phyloP scores from a whole-genome alignment of 129 eudicot genomes.

The sunflower (Helianthus annuus) region DNA sequence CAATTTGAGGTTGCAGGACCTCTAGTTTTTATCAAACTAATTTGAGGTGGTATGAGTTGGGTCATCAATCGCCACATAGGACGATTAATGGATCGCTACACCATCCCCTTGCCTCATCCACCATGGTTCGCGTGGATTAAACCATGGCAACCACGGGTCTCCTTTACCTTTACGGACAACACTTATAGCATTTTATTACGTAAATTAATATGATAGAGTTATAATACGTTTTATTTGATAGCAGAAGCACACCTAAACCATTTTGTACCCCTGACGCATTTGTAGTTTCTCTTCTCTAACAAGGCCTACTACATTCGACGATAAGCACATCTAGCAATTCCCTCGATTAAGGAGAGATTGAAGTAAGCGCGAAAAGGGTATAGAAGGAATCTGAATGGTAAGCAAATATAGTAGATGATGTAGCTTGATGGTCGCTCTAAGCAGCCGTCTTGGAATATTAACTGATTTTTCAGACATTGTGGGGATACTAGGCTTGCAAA shows the following conservation, averaged over 20 bases:
- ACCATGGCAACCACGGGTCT: too few relatives aligned
- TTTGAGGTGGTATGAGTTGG: too few relatives aligned
- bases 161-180: too few relatives aligned
- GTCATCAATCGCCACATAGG: too few relatives aligned
- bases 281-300: background rate
- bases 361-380: slow-evolving; percentile 61
- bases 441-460: slow-evolving; percentile 76
- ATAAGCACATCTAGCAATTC: slow-evolving; percentile 50
- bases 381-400: slow-evolving; percentile 62
- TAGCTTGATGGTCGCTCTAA: slow-evolving; percentile 57
- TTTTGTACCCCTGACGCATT: background rate
- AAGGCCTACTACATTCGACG: slow-evolving; percentile 17
- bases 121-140: too few relatives aligned
- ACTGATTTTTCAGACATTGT: slow-evolving; percentile 57
- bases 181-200: too few relatives aligned
- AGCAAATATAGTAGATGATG: slow-evolving; percentile 59
- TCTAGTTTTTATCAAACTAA: background rate
- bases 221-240: background rate
- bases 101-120: too few relatives aligned
- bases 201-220: too few relatives aligned
- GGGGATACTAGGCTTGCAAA: slow-evolving; percentile 51
- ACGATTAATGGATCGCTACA: too few relatives aligned
- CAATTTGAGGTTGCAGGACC: background rate
- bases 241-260: background rate
- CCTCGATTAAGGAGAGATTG: slow-evolving; percentile 72